These are phyloP conservation scores for Zizania palustris DNA, from an alignment of 202 grass and related monocot species.

Conservation along the genomic window DNA sequence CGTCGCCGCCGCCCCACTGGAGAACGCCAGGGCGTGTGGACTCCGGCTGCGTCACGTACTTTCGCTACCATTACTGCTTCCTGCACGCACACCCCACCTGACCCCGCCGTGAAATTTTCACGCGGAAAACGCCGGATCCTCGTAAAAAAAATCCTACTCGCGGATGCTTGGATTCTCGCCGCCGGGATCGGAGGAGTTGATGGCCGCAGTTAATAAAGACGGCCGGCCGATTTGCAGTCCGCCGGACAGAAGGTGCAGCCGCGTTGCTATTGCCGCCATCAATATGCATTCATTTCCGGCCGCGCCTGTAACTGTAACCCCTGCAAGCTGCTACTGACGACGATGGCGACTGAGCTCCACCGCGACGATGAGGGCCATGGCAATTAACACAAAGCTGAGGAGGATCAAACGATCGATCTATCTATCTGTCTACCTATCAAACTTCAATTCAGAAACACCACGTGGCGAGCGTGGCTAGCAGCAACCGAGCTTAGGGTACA, in stretches of 20 bases:
- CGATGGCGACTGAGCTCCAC: not conserved
- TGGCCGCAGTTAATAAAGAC: not conserved
- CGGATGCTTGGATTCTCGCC: too few species aligned
- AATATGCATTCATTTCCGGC: constrained; percentile 44
- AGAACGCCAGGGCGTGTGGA: constrained; percentile 12
- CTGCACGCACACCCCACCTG: too few species aligned
- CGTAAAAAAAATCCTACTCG: too few species aligned
- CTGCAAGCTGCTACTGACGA: not conserved
- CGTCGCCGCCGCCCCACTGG: constrained; percentile 23
- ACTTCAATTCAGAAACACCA: too few species aligned
- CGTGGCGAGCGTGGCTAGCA: too few species aligned
- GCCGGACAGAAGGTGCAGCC: not conserved
- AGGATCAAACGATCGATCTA: too few species aligned
- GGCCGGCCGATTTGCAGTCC: not conserved
- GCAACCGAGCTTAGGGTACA: too few species aligned
- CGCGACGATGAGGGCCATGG: not conserved
- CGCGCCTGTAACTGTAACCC: not conserved
- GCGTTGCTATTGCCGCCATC: constrained; percentile 47
- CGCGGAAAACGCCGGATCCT: too few species aligned
- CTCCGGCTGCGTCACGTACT: not conserved
- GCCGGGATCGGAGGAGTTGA: too few species aligned
- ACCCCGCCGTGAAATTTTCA: too few species aligned
- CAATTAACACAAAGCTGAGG: not conserved
- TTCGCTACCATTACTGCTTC: too few species aligned
- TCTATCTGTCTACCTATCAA: too few species aligned